These are phyloP conservation scores for Fistulinella cinereoalba DNA, from an alignment of 1,284 basidiomycete species.

Conservation along the genomic window DNA sequence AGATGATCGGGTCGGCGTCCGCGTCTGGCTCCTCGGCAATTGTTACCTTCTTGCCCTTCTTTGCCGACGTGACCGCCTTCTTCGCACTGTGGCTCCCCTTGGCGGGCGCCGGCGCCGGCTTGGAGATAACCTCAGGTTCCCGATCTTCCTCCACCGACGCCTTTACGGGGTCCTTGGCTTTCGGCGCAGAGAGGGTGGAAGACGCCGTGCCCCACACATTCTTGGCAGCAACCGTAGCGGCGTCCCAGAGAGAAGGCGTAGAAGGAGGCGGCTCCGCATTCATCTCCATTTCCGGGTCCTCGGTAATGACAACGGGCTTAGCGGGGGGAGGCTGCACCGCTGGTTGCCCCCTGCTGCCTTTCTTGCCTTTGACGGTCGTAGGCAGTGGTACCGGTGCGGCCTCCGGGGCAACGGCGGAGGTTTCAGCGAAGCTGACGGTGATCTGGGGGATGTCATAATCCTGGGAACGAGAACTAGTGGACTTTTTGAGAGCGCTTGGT, in stretches of 20 bases:
- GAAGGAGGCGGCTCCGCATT: slow-evolving; percentile 24
- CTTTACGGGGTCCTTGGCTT: slow-evolving; percentile 1
- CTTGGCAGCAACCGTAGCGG: slow-evolving; percentile 11
- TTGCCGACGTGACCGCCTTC: slow-evolving; percentile 16
- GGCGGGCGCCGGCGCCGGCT: slow-evolving; percentile 4
- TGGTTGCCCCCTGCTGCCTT: slow-evolving; percentile 25
- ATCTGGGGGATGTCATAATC: slow-evolving; percentile 29
- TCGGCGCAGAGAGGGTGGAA: not conserved
- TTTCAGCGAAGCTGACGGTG: slow-evolving; percentile 23
- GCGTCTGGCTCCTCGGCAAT: slow-evolving; percentile 48
- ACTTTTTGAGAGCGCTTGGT: slow-evolving; percentile 27
- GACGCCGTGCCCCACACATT: slow-evolving; percentile 9
- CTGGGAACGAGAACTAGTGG: slow-evolving; percentile 24
- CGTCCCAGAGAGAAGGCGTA: slow-evolving; percentile 17
- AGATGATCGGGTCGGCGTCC: slow-evolving; percentile 36
- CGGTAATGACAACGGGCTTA: slow-evolving; percentile 16
- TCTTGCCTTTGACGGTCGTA: slow-evolving; percentile 20
- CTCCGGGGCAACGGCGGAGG: not conserved
- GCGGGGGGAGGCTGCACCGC: slow-evolving; percentile 6
- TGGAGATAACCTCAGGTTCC: slow-evolving; percentile 4
- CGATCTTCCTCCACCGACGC: slow-evolving; percentile 8
- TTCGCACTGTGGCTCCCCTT: slow-evolving; percentile 23
- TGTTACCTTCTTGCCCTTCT: slow-evolving; percentile 38
- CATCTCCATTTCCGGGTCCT: slow-evolving; percentile 14
- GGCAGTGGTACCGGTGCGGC: slow-evolving; percentile 8